A percentile compares a stretch with the other conserved stretches of the same genome.
These are phyloP conservation scores for Prunus campanulata DNA, from an alignment of 306 rosid species.

Conservation along the genomic window DNA sequence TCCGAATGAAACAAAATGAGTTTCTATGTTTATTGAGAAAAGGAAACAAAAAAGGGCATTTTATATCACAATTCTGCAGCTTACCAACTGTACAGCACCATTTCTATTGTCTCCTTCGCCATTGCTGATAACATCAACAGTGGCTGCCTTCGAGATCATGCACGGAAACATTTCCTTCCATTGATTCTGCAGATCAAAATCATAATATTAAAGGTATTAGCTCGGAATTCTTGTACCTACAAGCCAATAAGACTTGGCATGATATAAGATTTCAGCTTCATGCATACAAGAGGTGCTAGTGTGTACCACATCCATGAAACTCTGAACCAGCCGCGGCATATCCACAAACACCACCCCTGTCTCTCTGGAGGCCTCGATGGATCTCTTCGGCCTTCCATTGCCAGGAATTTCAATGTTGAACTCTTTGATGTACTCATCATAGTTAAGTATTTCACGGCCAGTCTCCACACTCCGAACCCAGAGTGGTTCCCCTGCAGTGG, in stretches of 20 bases:
- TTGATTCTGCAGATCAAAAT: constrained; percentile 52
- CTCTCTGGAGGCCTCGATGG: constrained; percentile 91
- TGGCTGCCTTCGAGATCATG: constrained; percentile 85
- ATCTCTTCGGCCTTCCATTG: constrained; percentile 47
- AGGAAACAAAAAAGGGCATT: not conserved
- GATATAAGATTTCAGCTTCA: not conserved
- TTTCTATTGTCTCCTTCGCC: constrained; percentile 70
- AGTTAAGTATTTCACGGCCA: constrained; percentile 82
- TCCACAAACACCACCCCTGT: constrained; percentile 73
- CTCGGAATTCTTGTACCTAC: not conserved
- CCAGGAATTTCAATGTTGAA: constrained; percentile 40
- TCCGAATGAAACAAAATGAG: not conserved
- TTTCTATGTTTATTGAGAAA: not conserved
- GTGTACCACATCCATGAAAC: constrained; percentile 79
- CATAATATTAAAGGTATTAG: not conserved
- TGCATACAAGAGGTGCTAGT: not conserved
- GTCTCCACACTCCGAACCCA: constrained; percentile 93
- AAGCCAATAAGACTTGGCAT: not conserved
- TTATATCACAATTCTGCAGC: not conserved
- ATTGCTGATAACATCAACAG: constrained; percentile 71
- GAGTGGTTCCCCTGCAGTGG: constrained; percentile 63
- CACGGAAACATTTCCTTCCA: constrained; percentile 99
- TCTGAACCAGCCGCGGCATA: constrained; percentile 67
- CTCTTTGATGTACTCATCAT: constrained; percentile 79
- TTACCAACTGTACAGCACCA: constrained; percentile 89